Percentiles rank a stretch among this genome's conserved stretches.
Evolutionary conservation across 176 grass and related monocot species (phyloP).

Genomic region (Triticum turgidum): DNA sequence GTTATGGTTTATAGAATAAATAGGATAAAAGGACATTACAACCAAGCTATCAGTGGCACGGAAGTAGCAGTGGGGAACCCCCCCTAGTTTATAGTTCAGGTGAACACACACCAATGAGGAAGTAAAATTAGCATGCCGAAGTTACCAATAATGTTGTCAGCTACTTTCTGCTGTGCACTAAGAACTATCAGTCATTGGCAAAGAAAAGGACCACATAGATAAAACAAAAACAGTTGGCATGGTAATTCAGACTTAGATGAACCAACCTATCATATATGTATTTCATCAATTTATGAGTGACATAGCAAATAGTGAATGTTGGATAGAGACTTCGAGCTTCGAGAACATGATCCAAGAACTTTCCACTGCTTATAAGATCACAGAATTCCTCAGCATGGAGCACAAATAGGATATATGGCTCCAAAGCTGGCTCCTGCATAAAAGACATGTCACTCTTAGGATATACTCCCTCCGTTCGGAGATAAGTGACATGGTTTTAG

Average conservation of each 20-base stretch:
- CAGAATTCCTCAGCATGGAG: slow-evolving; percentile 87
- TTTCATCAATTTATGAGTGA: slow-evolving; percentile 69
- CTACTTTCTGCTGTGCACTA: neutral
- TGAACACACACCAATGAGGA: slow-evolving; percentile 1
- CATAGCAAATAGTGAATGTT: slow-evolving; percentile 72
- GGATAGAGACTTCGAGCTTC: slow-evolving; percentile 49
- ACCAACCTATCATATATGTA: slow-evolving; percentile 76
- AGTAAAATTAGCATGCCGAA: slow-evolving; percentile 9
- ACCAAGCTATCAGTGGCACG: neutral
- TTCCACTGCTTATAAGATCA: slow-evolving; percentile 50
- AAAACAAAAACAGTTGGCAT: neutral
- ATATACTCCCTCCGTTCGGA: neutral
- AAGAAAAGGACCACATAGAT: neutral
- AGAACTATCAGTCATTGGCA: neutral
- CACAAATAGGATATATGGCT: slow-evolving; percentile 75
- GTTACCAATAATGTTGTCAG: neutral
- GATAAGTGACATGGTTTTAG: no score
- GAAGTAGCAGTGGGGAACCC: neutral
- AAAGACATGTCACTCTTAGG: neutral
- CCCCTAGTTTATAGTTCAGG: neutral
- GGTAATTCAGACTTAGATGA: slow-evolving; percentile 12
- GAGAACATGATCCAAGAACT: slow-evolving; percentile 44
- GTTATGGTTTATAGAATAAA: neutral
- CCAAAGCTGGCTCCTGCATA: slow-evolving; percentile 45
- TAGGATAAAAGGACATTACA: neutral